Evolutionary conservation across 805 yeast genomes (phyloP), one percentile per base, ranked within the genome.

Genomic region (Starmerella stellata): DNA sequence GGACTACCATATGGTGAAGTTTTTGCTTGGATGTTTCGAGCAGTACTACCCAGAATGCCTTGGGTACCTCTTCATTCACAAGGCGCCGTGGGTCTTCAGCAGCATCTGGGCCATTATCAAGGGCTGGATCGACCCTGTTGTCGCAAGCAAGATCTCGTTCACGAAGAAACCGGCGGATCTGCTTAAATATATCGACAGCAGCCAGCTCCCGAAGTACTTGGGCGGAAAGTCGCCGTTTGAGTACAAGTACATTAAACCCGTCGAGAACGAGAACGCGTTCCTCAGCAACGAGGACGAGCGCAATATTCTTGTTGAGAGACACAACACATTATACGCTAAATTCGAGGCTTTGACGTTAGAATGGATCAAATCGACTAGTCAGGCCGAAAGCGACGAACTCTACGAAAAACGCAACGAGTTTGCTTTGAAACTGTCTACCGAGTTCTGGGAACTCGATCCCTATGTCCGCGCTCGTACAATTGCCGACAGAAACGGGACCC

Each of bases 21-120:
- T 80, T 59, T 70, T 90, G 60, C 76, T 85, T 44, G 70, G 74
- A 39, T 78, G 85, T 44, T 83, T 90, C 58, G 96, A 90, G 64
- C 93, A 93, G 0, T 94, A 87, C 55, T 90, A 87, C 57, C 98
- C 98, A 1, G 98, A 90, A 60, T 76, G 81, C 30, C 67, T 90
- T 43, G 95, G 94, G 15, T 71, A 70, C 40, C 62, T 90, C 38
- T 69, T 82, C 48, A 78, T 90, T 44, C 93, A 82, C 62, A 78
- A 79, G 51, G 95, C 98, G 0, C 98, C 98, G 21, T 83, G 95
- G 96, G 72, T 90, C 39, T 90, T 90, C 62, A 73, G 79, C 37
- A 87, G 95, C 19, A 80, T 87, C 43, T 90, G 98, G 96, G 78
- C 75, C 49, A 72, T 87, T 49, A 74, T 90, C 51, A 82, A 81